A percentile compares a stretch with the other conserved stretches of the same genome.
Conservation (phyloP, 768 basidiomycete species). For the Rubroboletus satanas region DNA sequence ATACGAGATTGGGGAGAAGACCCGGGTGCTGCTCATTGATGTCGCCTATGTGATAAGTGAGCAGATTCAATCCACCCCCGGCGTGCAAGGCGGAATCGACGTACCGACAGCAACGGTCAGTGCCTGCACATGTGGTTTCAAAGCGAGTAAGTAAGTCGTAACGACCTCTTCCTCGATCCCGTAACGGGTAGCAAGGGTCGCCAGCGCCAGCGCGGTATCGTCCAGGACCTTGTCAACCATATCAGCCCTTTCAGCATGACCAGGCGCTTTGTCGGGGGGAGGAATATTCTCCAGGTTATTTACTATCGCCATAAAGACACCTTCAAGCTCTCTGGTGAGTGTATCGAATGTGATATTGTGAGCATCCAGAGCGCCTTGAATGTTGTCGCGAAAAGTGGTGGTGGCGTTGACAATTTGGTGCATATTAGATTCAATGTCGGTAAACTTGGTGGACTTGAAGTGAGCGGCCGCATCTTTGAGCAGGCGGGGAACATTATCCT, state of each 20-base stretch:
- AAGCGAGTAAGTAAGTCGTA: neutral
- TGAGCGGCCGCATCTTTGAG: neutral
- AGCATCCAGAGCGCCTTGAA: conserved; percentile 5
- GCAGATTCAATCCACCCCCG: no score
- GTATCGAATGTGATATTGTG: conserved; percentile 3
- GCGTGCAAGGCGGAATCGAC: neutral
- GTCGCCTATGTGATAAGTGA: neutral
- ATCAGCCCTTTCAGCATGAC: neutral
- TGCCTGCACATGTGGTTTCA: conserved; percentile 5
- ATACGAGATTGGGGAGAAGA: conserved; percentile 1
- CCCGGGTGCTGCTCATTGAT: conserved; percentile 13
- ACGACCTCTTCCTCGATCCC: conserved; percentile 7
- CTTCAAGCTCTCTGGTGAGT: conserved; percentile 11
- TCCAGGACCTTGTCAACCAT: conserved; percentile 8
- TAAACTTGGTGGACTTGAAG: conserved; percentile 7
- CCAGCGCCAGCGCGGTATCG: conserved; percentile 1
- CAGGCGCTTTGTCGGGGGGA: no score
- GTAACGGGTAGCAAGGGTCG: neutral
- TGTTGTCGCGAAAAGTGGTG: conserved; percentile 8
- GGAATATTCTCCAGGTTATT: conserved; percentile 1
- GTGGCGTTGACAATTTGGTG: conserved; percentile 11
- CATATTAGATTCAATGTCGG: conserved; percentile 2
- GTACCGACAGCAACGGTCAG: conserved; percentile 13
- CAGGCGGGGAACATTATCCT: conserved; percentile 1
- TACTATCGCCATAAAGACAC: conserved; percentile 1